Evolutionary conservation across 495 filamentous ascomycete genomes (phyloP).

Genomic region (Tetracladium setigerum): DNA sequence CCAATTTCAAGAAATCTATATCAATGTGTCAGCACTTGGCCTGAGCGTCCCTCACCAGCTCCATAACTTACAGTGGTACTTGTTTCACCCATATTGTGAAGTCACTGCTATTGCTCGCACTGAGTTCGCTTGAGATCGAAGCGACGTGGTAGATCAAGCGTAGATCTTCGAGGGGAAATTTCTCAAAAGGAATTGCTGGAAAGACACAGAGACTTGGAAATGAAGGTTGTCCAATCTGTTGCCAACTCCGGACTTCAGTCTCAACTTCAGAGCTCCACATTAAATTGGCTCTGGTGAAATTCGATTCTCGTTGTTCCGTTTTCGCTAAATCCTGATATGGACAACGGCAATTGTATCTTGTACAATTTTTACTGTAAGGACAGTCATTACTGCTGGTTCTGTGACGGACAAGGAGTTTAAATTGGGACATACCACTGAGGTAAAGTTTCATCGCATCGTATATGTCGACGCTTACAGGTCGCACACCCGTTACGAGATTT

Average conservation of each 20-base stretch:
- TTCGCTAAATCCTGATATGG: constrained; percentile 83
- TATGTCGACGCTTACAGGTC: constrained; percentile 95
- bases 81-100: constrained; percentile 84
- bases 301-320: constrained; percentile 54
- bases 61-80: constrained; percentile 68
- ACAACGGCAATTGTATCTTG: constrained; percentile 96
- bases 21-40: constrained; percentile 22
- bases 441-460: constrained; percentile 94
- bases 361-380: constrained; percentile 77
- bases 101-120: constrained; percentile 59
- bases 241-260: constrained; percentile 60
- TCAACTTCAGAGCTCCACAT: constrained; percentile 25
- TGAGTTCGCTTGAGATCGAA: constrained; percentile 70
- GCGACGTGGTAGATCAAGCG: constrained; percentile 84
- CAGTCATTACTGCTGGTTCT: too few relatives aligned
- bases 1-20: constrained; percentile 74
- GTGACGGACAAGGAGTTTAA: not conserved
- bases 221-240: constrained; percentile 69
- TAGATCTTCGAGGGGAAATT: constrained; percentile 62
- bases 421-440: constrained; percentile 81
- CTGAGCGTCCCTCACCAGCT: constrained; percentile 1
- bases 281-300: constrained; percentile 66
- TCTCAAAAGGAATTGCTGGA: constrained; percentile 49
- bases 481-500: constrained; percentile 97
- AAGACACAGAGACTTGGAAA: constrained; percentile 71